Evolutionary conservation across 208 protist species (phyloP), one percentile per base, ranked within the genome.

Genomic region (Novymonas esmeraldas): DNA sequence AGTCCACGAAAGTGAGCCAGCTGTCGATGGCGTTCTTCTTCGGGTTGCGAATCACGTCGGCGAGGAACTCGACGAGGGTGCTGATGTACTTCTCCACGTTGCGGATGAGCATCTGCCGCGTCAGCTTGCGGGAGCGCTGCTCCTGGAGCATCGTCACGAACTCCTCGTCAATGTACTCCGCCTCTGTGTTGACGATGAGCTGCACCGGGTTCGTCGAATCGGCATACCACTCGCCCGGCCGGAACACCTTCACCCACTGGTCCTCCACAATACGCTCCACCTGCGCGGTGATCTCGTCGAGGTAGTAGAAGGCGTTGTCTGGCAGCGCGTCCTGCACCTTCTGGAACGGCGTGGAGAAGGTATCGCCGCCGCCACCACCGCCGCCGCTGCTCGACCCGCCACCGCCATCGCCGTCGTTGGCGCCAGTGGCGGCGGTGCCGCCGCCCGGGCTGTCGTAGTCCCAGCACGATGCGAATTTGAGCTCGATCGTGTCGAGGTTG

Each of bases 151-250:
- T 87, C 11, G 58, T 79, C n/a, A 54, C 65, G 45, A 96, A 94
- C 72, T 95, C 87, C 62, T 94, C 88, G 18, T 92, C 88, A 49
- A 94, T 87, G 79, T 87, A 96, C 34, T 96, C 91, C 29, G 71
- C 64, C 64, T 87, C 76, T 0, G 91, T 96, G 49, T 87, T 80
- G 50, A 93, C 54, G 70, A 96, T 91, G n/a, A 94, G 79, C 68
- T 84, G 80, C 14, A 84, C 70, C n/a, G 91, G 91, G 64, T 94
- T 96, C 11, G 61, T 76, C 31, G 78, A 70, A 45, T 82, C 78
- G 16, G 56, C 41, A 66, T 93, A 94, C 91, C 91, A 96, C 4
- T 80, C 76, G 5, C 82, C 84, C 6, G 72, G 50, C 24, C 87
- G 84, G 62, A 93, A 94, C 7, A 92, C 73, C 29, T 81, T 68